A percentile compares a stretch with the other conserved stretches of the same genome.
Conservation (phyloP, 2,329 filamentous ascomycete species). For the Fusarium sp. region DNA sequence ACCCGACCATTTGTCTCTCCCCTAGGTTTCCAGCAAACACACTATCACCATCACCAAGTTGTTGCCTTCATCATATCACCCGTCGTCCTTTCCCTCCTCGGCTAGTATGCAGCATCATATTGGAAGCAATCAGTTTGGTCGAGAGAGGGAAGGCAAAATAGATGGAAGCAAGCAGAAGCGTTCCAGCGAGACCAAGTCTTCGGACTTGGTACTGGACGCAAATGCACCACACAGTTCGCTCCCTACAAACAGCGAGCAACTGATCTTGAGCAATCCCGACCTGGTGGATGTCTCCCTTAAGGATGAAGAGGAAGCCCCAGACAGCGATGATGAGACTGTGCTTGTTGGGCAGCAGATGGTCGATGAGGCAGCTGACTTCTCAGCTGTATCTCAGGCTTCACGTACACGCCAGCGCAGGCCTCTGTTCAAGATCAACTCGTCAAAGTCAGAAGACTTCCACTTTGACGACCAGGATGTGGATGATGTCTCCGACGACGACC, state of each 20-base stretch:
- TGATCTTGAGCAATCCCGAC: background rate
- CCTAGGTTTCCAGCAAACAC: background rate
- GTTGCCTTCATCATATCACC: background rate
- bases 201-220: background rate
- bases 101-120: background rate
- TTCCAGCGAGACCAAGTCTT: background rate
- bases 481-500: background rate
- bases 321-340: background rate
- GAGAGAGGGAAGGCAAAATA: conserved; percentile 2
- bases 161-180: background rate
- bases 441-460: background rate
- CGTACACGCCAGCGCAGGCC: background rate
- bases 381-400: background rate
- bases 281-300: background rate
- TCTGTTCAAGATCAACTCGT: background rate
- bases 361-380: background rate
- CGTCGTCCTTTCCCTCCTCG: background rate
- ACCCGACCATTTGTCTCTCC: background rate
- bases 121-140: background rate
- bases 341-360: background rate
- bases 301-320: background rate
- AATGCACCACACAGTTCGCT: background rate
- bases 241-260: background rate
- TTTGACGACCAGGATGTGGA: background rate
- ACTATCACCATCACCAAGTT: background rate